A percentile compares a stretch with the other conserved stretches of the same genome.
phyloP scores from a whole-genome alignment of 805 yeast species.

The Candida vartiovaarae region DNA sequence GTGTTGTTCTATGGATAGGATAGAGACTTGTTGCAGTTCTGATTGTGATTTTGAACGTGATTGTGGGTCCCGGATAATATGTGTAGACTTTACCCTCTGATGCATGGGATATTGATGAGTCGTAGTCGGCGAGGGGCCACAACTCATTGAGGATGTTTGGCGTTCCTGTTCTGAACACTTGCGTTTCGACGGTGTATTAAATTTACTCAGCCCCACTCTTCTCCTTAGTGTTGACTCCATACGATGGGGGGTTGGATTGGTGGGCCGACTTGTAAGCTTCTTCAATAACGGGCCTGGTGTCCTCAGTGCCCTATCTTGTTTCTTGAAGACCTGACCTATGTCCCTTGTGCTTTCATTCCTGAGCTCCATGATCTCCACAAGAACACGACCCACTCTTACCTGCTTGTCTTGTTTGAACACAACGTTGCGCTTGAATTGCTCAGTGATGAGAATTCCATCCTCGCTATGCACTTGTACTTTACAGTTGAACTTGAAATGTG shows the following conservation, averaged over 20 bases:
- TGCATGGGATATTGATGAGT: too few relatives aligned
- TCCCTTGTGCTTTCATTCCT: constrained; percentile 11
- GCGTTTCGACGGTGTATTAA: constrained; percentile 9
- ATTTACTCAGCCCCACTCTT: constrained; percentile 17
- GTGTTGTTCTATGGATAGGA: too few relatives aligned
- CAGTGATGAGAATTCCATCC: constrained; percentile 11
- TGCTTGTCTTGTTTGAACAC: constrained; percentile 6
- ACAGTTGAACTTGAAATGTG: constrained; percentile 16
- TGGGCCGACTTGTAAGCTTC: neutral
- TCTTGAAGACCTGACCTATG: constrained; percentile 13
- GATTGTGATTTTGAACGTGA: too few relatives aligned
- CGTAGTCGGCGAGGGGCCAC: too few relatives aligned
- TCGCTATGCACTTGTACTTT: constrained; percentile 16
- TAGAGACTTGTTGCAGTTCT: too few relatives aligned
- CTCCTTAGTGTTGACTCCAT: neutral
- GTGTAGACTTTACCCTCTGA: too few relatives aligned
- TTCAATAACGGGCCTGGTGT: neutral
- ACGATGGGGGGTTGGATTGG: neutral
- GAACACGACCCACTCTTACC: constrained; percentile 12
- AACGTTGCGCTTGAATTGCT: constrained; percentile 12
- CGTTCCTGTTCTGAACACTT: neutral
- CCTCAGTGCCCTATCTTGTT: neutral
- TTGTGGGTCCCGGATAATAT: too few relatives aligned
- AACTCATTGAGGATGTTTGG: too few relatives aligned
- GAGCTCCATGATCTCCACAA: constrained; percentile 13